Evolutionary conservation across 306 rosid species (phyloP).

Genomic region (Amphicarpaea edgeworthii): DNA sequence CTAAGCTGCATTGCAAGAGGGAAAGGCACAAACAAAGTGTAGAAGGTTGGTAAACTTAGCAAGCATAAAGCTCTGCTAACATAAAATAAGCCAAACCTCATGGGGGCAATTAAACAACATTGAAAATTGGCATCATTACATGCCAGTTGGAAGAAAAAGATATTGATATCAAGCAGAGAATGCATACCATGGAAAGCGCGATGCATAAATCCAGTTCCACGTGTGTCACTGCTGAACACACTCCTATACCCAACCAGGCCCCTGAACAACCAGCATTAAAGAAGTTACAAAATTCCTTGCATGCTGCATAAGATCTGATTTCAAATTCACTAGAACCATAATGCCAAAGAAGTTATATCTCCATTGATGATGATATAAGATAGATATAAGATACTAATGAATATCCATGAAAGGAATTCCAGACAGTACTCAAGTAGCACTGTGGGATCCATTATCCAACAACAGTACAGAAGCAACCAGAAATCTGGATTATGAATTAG

Average conservation of each 20-base stretch:
- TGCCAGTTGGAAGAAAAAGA: constrained; percentile 24
- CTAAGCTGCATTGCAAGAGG: constrained; percentile 31
- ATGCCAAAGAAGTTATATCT: constrained; percentile 10
- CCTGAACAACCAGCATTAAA: constrained; percentile 62
- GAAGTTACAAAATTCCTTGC: constrained; percentile 35
- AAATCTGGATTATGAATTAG: background rate
- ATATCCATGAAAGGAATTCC: background rate
- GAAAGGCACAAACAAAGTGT: constrained; percentile 7
- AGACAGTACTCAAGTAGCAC: constrained; percentile 31
- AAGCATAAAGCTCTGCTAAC: constrained; percentile 11
- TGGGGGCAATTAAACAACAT: constrained; percentile 24
- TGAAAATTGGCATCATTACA: constrained; percentile 26
- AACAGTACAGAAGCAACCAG: constrained; percentile 21
- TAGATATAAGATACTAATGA: no score
- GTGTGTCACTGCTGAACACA: constrained; percentile 97
- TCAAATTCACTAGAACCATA: constrained; percentile 30
- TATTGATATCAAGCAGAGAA: constrained; percentile 29
- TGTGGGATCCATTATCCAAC: constrained; percentile 20
- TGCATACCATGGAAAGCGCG: constrained; percentile 89
- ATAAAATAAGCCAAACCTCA: constrained; percentile 26
- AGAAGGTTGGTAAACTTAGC: constrained; percentile 10
- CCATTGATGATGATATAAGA: constrained; percentile 14
- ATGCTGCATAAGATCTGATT: constrained; percentile 35
- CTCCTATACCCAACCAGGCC: constrained; percentile 99
- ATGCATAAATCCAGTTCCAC: constrained; percentile 99